These are phyloP conservation scores for Fusarium pseudograminearum DNA, from an alignment of 2,329 filamentous ascomycete genomes.

Conservation along the genomic window DNA sequence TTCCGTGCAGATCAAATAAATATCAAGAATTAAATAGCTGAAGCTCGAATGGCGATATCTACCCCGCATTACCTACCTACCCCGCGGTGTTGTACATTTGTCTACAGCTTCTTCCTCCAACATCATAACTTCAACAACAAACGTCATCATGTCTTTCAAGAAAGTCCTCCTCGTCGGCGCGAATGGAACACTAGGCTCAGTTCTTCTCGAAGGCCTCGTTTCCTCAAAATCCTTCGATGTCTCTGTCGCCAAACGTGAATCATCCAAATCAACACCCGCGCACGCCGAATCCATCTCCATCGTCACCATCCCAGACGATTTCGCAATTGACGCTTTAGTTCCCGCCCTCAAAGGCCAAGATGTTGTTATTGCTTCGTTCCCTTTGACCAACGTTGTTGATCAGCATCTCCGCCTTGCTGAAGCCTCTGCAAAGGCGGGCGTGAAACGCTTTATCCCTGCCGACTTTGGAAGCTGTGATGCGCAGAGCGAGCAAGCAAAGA, in stretches of 20 bases:
- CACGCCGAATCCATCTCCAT: slow-evolving; percentile 36
- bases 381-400: slow-evolving; percentile 59
- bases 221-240: slow-evolving; percentile 59
- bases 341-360: slow-evolving; percentile 66
- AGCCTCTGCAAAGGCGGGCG: slow-evolving; percentile 69
- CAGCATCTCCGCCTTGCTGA: slow-evolving; percentile 63
- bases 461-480: slow-evolving; percentile 64
- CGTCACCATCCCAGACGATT: slow-evolving; percentile 48
- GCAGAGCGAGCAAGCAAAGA: slow-evolving; percentile 51
- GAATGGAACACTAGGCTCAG: slow-evolving; percentile 56
- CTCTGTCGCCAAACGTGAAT: slow-evolving; percentile 65
- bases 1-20: background rate
- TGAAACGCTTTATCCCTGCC: slow-evolving; percentile 71
- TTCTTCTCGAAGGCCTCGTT: slow-evolving; percentile 55
- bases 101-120: slow-evolving; percentile 1
- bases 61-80: slow-evolving; percentile 24
- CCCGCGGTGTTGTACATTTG: slow-evolving; percentile 25
- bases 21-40: background rate
- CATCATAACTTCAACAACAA: background rate
- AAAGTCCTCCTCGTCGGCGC: slow-evolving; percentile 53
- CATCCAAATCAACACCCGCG: slow-evolving; percentile 48
- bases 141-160: slow-evolving; percentile 43
- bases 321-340: slow-evolving; percentile 55
- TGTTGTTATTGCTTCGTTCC: slow-evolving; percentile 62
- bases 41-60: slow-evolving; percentile 17